A percentile compares a stretch with the other conserved stretches of the same genome.
These are phyloP conservation scores for Naganishia cerealis DNA, from an alignment of 1,284 basidiomycete genomes.

Conservation along the genomic window DNA sequence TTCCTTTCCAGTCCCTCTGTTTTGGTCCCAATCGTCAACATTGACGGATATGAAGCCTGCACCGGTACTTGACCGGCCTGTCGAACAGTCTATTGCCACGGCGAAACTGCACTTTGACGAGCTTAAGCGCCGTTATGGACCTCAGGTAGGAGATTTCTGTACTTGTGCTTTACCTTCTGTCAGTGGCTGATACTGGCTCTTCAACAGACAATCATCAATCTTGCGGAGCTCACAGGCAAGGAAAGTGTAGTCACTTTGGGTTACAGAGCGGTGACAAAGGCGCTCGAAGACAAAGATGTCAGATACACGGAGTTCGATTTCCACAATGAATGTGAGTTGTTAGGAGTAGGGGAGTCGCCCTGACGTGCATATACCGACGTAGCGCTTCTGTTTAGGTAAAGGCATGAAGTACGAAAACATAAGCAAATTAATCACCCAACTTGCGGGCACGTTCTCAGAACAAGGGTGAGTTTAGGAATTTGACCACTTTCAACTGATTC, in stretches of 20 bases:
- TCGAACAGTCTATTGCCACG: conserved; percentile 69
- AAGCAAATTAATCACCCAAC: conserved; percentile 67
- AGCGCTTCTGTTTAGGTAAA: conserved; percentile 54
- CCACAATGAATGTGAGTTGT: conserved; percentile 67
- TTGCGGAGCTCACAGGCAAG: conserved; percentile 86
- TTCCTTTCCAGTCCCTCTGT: conserved; percentile 69
- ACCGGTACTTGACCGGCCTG: conserved; percentile 75
- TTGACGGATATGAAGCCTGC: conserved; percentile 82
- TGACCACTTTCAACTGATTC: neutral
- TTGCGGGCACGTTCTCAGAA: conserved; percentile 70
- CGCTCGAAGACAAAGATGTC: conserved; percentile 63
- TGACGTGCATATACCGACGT: neutral
- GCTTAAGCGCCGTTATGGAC: conserved; percentile 70
- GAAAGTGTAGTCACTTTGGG: conserved; percentile 77
- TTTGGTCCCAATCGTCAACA: conserved; percentile 72
- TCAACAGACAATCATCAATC: conserved; percentile 74
- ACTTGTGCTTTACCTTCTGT: neutral
- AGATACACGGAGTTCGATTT: conserved; percentile 71
- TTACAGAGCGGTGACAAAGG: conserved; percentile 69
- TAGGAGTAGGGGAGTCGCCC: neutral
- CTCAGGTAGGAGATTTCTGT: conserved; percentile 60
- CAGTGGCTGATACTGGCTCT: conserved; percentile 25
- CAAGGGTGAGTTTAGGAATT: conserved; percentile 63
- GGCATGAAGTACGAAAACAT: conserved; percentile 95
- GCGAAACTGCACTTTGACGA: conserved; percentile 74